Conservation (phyloP, 805 yeast genomes). For the Kuraishia capsulata region DNA sequence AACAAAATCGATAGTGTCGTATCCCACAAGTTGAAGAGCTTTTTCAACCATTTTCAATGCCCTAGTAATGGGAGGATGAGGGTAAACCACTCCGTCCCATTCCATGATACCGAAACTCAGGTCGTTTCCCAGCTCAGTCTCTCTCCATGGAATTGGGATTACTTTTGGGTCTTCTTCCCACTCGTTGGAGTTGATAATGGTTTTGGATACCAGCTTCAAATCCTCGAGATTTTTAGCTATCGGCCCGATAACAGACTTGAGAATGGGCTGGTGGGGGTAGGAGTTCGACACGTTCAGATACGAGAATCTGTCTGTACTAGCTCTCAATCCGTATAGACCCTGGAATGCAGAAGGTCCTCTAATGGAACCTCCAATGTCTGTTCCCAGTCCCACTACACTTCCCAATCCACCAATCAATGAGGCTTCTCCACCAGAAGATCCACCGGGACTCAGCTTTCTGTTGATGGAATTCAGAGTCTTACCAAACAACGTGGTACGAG, state of each 20-base stretch:
- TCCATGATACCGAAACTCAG: constrained; percentile 30
- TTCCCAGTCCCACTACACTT: constrained; percentile 50
- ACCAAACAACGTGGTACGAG: constrained; percentile 42
- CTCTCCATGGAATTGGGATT: constrained; percentile 37
- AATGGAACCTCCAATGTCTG: constrained; percentile 58
- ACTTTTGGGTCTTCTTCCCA: constrained; percentile 41
- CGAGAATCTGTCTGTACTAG: constrained; percentile 27
- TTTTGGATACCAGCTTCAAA: constrained; percentile 37
- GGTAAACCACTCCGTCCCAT: constrained; percentile 35
- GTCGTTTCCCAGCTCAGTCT: not conserved
- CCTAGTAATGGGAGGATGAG: constrained; percentile 40
- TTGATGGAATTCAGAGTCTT: constrained; percentile 42
- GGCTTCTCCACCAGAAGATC: constrained; percentile 62
- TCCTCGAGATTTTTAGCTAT: constrained; percentile 40
- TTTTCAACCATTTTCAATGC: constrained; percentile 28
- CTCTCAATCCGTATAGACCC: constrained; percentile 47
- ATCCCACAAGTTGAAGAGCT: constrained; percentile 32
- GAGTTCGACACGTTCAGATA: constrained; percentile 28
- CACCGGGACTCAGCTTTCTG: constrained; percentile 46
- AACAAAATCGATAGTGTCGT: constrained; percentile 40
- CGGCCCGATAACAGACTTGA: constrained; percentile 51
- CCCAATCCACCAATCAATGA: constrained; percentile 47
- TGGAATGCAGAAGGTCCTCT: constrained; percentile 53
- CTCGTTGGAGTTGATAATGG: constrained; percentile 23
- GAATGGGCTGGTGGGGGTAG: constrained; percentile 41